Evolutionary conservation across 768 basidiomycete genomes (phyloP), one percentile per base, ranked within the genome.

Genomic region (Lyophyllum atratum): DNA sequence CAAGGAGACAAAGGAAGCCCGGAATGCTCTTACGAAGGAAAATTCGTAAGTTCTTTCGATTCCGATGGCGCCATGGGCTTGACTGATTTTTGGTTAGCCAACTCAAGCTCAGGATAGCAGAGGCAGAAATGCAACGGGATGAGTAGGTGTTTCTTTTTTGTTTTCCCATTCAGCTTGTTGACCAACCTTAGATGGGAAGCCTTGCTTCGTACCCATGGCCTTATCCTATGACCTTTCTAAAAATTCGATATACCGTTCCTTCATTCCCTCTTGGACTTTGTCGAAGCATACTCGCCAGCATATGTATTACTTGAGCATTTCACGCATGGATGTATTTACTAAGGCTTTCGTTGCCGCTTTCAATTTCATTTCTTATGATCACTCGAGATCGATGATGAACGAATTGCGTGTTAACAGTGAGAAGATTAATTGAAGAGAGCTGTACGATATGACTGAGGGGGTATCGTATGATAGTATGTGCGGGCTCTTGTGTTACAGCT

Each of bases 11-110:
- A 96, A 94, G 71, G 86, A 90, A 65, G 72, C 80, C 15, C 80
- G 90, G 56, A 95, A 95, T 65, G 73, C 76, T n/a, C 70, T 92
- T 31, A 77, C 82, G 44, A 83, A 84, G 65, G 92, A 95, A 74
- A 96, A 95, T 66, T 83, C 85, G 90, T 93, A 68, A 62, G 89
- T 82, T 25, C 34, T 5, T 46, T 49, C 25, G 8, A 31, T 24
- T 31, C 7, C 10, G n/a, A n/a, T n/a, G n/a, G n/a, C n/a, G 21
- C 25, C 24, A 17, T 29, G 17, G 37, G 37, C 54, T 19, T 25
- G 46, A 49, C 60, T 46, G 61, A 58, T 12, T 54, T 46, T 49
- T 56, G 40, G 11, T 19, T 63, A 93, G 92, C 44, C 79, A 85
- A 70, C 71, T 93, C 31, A 90, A 86, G 69, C 82, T 85, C 58